Base-by-base conservation (phyloP, 352 stramenopile genomes). In the Phytophthora cryptogea region DNA sequence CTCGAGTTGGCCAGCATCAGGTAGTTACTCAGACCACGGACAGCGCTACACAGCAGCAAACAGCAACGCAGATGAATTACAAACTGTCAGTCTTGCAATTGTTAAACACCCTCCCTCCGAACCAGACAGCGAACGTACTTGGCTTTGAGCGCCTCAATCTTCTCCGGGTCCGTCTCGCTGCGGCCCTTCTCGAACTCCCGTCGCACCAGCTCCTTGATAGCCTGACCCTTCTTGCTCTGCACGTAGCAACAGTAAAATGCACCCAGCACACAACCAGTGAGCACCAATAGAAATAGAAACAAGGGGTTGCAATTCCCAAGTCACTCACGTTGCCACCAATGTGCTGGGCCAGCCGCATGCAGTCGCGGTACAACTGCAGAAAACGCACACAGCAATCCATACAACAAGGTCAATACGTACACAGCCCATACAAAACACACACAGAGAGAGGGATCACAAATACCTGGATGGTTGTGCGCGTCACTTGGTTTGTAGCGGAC, bases 11-110 rank as follows among this genome's bases (percentile, higher is more conserved):
- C 86, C 70, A 95, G 72, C 63, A 95, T 76, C 35, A 95, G 63
- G 67, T 95, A 95, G 79, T 95, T 95, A 61, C 86, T 95, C 40
- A 95, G 62, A 39, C 86, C 86, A 49, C 86, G 83, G 27, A 95
- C 69, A 20, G 86, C 86, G 54, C 85, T 94, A 48, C 13, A 50
- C 6, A 39, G 9, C 13, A 26, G 30, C 14, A n/a, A 48, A 13
- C 13, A 42, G 33, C 45, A 17, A 54, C 23, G 23, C 26, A 54
- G 8, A 35, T 36, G 31, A 31, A 46, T n/a, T 1, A 14, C 31
- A 53, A 42, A 28, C 3, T 4, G 39, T 44, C 39, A 49, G 13
- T 7, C 13, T 4, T 33, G 2, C 6, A 11, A 9, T 2, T 3
- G 4, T 14, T n/a, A 14, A 32, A 17, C 5, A 41, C 23, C n/a